Base-by-base conservation (phyloP, 2,329 filamentous ascomycete genomes). In the Dothidotthia symphoricarpi region DNA sequence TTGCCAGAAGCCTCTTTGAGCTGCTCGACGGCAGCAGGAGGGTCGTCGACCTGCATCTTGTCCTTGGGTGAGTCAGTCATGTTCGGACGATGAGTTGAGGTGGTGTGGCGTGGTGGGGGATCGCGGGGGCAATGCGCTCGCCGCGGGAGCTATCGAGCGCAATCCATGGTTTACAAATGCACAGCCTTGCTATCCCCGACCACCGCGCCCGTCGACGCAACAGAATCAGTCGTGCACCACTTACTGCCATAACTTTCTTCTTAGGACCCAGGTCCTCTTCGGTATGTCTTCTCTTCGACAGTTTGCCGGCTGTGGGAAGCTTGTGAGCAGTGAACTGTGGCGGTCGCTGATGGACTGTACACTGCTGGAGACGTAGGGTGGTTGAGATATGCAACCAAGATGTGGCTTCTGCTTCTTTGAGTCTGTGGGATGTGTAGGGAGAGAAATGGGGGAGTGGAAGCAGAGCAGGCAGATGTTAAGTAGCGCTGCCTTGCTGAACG, bases 21-120 rank as follows among this genome's bases (percentile, higher is more conserved):
- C 69, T 77, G 73, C 66, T 80, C 76, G 43, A 77, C 73, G 33
- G 75, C 76, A 51, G 76, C 73, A 48, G 75, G 70, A 47, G 76
- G 74, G 51, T 72, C 75, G 60, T 82, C 79, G 56, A 82, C 70
- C 59, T 83, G 76, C 80, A 83, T 83, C 48, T 74, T 78, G 69
- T 77, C 75, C 71, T 77, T 46, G 19, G 41, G 24, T 26, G 26
- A 49, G 39, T 55, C 36, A 46, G 31, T 28, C 19, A 41, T 48
- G 24, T 36, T 34, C 26, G 28, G 25, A 31, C 19, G 33, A 16
- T 26, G 3, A 19, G 9, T 26, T 28, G 27, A 12, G 28, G 26
- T 35, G 24, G 22, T 11, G 24, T 19, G 13, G 16, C n/a, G 24
- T 19, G 31, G 16, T 14, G 30, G 29, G n/a, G 24, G 15, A 26